These are phyloP conservation scores for Citrullus colocynthis DNA, from an alignment of 306 rosid genomes.

Conservation along the genomic window DNA sequence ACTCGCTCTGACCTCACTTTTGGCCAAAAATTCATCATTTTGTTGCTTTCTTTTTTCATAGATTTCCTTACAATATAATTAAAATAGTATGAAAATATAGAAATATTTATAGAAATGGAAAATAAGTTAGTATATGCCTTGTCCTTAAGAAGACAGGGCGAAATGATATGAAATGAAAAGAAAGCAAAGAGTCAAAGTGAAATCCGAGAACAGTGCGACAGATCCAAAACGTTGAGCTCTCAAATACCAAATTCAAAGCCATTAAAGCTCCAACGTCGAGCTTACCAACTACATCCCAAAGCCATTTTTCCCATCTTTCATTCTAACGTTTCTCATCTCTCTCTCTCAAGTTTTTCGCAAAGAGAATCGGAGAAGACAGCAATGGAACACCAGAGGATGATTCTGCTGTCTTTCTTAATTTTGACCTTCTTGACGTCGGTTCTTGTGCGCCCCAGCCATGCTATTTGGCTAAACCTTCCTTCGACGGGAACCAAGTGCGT, in stretches of 20 bases:
- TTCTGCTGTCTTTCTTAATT: neutral
- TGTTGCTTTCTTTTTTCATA: too few species aligned
- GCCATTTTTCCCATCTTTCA: neutral
- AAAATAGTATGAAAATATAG: too few species aligned
- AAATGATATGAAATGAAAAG: neutral
- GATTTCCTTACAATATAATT: too few species aligned
- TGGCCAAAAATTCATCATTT: too few species aligned
- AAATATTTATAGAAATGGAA: too few species aligned
- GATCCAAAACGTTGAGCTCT: neutral
- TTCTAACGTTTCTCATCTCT: neutral
- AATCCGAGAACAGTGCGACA: neutral
- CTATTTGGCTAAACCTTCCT: slow-evolving; percentile 49
- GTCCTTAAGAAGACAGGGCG: too few species aligned
- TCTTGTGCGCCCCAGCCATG: slow-evolving; percentile 16
- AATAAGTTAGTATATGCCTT: too few species aligned
- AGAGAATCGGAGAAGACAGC: neutral
- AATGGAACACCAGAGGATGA: neutral
- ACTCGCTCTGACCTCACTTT: too few species aligned
- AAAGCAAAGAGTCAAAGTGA: too few species aligned
- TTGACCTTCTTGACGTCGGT: slow-evolving; percentile 14
- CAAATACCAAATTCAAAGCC: neutral
- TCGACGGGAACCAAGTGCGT: slow-evolving; percentile 63
- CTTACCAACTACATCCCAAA: neutral
- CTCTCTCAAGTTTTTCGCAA: neutral
- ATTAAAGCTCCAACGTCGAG: neutral